Percentiles rank a stretch among this genome's conserved stretches.
Evolutionary conservation across 306 rosid species (phyloP).

Genomic region (Cotoneaster glaucophyllus): DNA sequence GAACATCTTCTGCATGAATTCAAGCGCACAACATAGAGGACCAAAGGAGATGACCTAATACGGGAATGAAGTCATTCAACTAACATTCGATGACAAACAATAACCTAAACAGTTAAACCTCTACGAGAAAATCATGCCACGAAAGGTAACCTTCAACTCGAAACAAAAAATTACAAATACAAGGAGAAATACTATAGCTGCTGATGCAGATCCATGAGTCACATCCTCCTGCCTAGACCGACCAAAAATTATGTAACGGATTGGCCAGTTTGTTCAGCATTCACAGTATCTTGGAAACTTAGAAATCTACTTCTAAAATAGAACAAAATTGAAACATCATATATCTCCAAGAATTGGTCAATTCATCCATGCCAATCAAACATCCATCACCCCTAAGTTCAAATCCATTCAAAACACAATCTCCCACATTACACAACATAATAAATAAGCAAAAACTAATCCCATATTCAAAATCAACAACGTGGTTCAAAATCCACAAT

Average conservation of each 20-base stretch:
- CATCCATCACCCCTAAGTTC: background rate
- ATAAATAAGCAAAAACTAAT: background rate
- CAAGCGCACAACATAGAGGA: background rate
- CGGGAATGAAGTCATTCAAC: background rate
- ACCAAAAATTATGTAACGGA: background rate
- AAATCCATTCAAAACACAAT: background rate
- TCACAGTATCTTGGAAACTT: background rate
- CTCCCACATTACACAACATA: background rate
- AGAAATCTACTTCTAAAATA: background rate
- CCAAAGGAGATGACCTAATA: background rate
- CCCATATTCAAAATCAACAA: background rate
- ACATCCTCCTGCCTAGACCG: background rate
- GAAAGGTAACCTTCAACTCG: background rate
- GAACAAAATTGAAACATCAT: background rate
- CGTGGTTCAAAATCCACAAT: background rate
- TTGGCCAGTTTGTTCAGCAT: background rate
- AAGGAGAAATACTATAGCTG: background rate
- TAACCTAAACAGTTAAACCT: background rate
- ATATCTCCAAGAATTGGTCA: background rate
- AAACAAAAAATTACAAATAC: background rate
- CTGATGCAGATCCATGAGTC: background rate
- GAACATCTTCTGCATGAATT: background rate
- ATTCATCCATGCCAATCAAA: background rate
- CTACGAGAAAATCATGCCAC: background rate
- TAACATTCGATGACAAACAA: background rate